These are phyloP conservation scores for Holtermannia corniformis DNA, from an alignment of 768 basidiomycete species.

Conservation along the genomic window DNA sequence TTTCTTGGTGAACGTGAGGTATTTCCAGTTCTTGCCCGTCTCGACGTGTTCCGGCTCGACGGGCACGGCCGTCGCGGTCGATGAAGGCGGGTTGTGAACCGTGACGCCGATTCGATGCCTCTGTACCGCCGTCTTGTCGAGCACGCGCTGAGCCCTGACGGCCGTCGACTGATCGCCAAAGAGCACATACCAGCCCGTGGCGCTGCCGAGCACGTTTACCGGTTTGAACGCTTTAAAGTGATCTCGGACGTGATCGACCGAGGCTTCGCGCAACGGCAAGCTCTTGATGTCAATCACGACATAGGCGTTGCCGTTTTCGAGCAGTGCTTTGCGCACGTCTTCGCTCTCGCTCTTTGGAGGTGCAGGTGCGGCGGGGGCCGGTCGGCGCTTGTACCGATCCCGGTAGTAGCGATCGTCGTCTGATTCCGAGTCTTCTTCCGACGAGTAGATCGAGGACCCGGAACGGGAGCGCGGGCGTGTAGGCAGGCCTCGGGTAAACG, in stretches of 20 bases:
- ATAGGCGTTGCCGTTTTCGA: conserved; percentile 25
- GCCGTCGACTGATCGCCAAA: conserved; percentile 59
- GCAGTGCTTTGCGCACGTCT: conserved; percentile 8
- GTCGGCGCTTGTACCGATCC: neutral
- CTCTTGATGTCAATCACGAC: conserved; percentile 21
- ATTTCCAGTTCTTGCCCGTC: conserved; percentile 20
- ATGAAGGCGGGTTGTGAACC: conserved; percentile 36
- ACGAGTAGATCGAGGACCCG: neutral
- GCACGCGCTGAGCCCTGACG: conserved; percentile 57
- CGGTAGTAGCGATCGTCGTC: neutral
- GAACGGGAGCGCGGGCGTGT: neutral
- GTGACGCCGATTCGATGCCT: conserved; percentile 26
- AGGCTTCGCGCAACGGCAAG: conserved; percentile 7
- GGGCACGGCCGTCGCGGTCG: conserved; percentile 15
- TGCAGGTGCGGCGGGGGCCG: too few relatives aligned
- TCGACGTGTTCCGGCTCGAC: neutral
- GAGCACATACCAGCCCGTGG: conserved; percentile 68
- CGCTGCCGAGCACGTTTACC: conserved; percentile 64
- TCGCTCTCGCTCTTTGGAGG: neutral
- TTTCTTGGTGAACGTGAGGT: conserved; percentile 29
- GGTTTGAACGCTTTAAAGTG: conserved; percentile 65
- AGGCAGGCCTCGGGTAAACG: neutral
- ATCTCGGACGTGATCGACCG: conserved; percentile 57
- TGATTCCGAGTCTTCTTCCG: neutral
- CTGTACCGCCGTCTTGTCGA: conserved; percentile 40